Conservation (phyloP, 2,329 filamentous ascomycete species). For the Botryotinia convoluta region DNA sequence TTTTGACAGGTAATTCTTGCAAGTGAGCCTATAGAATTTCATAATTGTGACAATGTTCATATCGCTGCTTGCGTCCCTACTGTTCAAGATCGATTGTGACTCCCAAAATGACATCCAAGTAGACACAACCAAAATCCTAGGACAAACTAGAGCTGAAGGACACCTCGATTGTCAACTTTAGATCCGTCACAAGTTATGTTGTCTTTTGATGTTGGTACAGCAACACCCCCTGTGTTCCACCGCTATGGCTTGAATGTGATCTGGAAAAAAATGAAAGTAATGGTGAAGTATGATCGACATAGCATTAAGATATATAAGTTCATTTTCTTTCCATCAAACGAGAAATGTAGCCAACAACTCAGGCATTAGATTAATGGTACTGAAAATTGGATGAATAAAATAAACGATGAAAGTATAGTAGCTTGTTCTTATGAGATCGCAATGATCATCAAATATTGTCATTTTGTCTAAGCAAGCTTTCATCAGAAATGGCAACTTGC, state of each 20-base stretch:
- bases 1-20: background rate
- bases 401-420: background rate
- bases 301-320: background rate
- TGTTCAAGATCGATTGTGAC: background rate
- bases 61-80: background rate
- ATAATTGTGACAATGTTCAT: background rate
- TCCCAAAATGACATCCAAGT: background rate
- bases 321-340: background rate
- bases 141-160: background rate
- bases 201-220: background rate
- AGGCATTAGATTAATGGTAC: background rate
- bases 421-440: background rate
- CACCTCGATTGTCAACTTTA: background rate
- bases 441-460: background rate
- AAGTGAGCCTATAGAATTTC: background rate
- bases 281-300: background rate
- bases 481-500: slow-evolving; percentile 4
- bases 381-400: background rate
- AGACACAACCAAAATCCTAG: background rate
- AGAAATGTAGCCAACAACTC: background rate
- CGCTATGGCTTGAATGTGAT: background rate
- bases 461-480: background rate
- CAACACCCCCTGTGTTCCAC: background rate
- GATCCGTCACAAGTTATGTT: background rate
- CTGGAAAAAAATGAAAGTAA: background rate